A percentile compares a stretch with the other conserved stretches of the same genome.
phyloP scores from a whole-genome alignment of 1,284 basidiomycete genomes.

The Tilletiopsis washingtonensis region DNA sequence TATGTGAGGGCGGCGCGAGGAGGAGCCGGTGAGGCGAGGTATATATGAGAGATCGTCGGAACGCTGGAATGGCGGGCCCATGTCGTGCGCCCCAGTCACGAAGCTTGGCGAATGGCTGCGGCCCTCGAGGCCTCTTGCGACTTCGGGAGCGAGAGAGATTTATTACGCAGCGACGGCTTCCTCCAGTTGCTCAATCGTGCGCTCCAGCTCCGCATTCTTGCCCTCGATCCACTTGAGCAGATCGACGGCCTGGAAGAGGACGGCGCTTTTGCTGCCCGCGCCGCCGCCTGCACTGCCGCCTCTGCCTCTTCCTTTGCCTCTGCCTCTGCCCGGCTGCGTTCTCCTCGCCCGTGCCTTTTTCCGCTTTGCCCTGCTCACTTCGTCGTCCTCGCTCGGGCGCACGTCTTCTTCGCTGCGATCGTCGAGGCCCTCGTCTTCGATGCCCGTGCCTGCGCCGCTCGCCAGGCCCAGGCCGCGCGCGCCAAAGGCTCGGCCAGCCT shows the following conservation, averaged over 20 bases:
- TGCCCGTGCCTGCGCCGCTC: constrained; percentile 41
- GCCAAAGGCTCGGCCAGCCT: constrained; percentile 37
- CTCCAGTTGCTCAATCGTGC: too few relatives aligned
- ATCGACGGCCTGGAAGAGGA: constrained; percentile 45
- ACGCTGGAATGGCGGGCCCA: too few relatives aligned
- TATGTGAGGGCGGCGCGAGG: too few relatives aligned
- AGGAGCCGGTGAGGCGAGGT: too few relatives aligned
- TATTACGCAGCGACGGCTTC: too few relatives aligned
- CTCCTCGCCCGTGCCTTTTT: constrained; percentile 6
- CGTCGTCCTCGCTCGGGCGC: constrained; percentile 13
- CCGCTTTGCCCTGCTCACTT: constrained; percentile 7
- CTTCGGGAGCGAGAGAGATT: too few relatives aligned
- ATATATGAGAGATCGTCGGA: too few relatives aligned
- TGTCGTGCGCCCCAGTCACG: too few relatives aligned
- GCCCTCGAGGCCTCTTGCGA: too few relatives aligned
- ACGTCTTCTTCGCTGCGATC: constrained; percentile 31
- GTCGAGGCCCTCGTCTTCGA: constrained; percentile 44
- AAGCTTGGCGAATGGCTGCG: too few relatives aligned
- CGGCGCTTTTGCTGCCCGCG: constrained; percentile 41
- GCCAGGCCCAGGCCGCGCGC: constrained; percentile 42
- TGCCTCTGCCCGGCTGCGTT: constrained; percentile 6
- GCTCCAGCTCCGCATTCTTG: constrained; percentile 24
- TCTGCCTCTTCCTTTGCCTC: constrained; percentile 39
- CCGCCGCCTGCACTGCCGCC: constrained; percentile 43
- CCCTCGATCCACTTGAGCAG: constrained; percentile 41